These are phyloP conservation scores for Tuber brumale DNA, from an alignment of 495 filamentous ascomycete species.

Conservation along the genomic window DNA sequence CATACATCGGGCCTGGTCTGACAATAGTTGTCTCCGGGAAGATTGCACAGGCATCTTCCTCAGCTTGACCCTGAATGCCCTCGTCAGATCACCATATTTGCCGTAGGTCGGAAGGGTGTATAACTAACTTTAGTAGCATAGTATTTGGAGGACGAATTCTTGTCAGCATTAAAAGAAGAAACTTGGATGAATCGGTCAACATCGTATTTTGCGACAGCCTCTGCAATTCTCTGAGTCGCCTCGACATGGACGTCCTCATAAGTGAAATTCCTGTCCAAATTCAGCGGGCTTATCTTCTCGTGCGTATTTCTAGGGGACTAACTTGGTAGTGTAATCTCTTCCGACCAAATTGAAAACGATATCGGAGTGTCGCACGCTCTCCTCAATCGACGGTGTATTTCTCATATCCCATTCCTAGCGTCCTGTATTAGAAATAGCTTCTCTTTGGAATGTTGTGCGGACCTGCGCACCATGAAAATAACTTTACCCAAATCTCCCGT, in stretches of 20 bases:
- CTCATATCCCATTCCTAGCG: conserved; percentile 83
- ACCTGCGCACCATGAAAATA: conserved; percentile 62
- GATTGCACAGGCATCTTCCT: conserved; percentile 77
- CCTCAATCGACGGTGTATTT: conserved; percentile 93
- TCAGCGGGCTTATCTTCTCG: background rate
- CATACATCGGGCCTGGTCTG: conserved; percentile 86
- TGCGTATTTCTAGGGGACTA: conserved; percentile 41
- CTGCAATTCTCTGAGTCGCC: conserved; percentile 87
- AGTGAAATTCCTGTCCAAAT: conserved; percentile 69
- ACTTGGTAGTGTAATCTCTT: conserved; percentile 94
- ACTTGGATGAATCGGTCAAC: conserved; percentile 96
- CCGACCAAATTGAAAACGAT: conserved; percentile 95
- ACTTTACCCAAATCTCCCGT: conserved; percentile 87
- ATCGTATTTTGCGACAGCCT: conserved; percentile 97
- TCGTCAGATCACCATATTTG: conserved; percentile 26
- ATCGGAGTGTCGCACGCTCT: conserved; percentile 92
- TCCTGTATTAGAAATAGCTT: conserved; percentile 15
- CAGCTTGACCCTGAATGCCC: conserved; percentile 59
- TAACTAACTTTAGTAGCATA: conserved; percentile 73
- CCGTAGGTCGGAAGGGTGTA: background rate
- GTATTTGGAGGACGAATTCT: conserved; percentile 74
- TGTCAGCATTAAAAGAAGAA: conserved; percentile 85
- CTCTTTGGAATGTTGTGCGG: background rate
- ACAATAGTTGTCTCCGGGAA: conserved; percentile 99
- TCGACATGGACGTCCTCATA: conserved; percentile 91